phyloP scores from a whole-genome alignment of 2,329 filamentous ascomycete genomes.

The Colletotrichum sp. region DNA sequence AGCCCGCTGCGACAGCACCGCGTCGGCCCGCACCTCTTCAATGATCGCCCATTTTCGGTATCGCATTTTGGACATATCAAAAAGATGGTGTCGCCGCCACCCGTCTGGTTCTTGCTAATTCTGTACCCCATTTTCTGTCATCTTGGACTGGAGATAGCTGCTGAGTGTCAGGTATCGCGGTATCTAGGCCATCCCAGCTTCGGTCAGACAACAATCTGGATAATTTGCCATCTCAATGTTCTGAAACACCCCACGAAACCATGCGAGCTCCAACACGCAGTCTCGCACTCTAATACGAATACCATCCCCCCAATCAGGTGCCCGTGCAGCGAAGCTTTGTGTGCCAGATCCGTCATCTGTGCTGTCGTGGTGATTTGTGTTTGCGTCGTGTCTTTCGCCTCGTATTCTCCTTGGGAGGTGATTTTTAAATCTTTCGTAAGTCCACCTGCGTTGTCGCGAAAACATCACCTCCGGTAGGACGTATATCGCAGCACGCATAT shows the following conservation, averaged over 20 bases:
- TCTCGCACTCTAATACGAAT: not conserved
- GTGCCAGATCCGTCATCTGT: not conserved
- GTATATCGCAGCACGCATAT: not conserved
- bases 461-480: not conserved
- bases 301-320: not conserved
- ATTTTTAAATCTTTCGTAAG: not conserved
- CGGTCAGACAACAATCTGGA: not conserved
- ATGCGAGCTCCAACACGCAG: not conserved
- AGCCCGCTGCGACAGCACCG: not conserved
- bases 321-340: not conserved
- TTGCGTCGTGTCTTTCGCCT: not conserved
- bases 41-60: not conserved
- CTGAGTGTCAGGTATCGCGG: not conserved
- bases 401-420: not conserved
- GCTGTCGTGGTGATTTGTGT: not conserved
- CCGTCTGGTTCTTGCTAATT: not conserved
- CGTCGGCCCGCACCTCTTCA: not conserved
- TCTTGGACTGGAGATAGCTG: not conserved
- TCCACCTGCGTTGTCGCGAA: not conserved
- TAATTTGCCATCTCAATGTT: not conserved
- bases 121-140: not conserved
- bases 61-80: not conserved
- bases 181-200: not conserved
- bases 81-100: not conserved
- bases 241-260: slow-evolving; percentile 12